Evolutionary conservation across 1,139 yeast genomes (phyloP).

Genomic region (Pichiaceae sp.): DNA sequence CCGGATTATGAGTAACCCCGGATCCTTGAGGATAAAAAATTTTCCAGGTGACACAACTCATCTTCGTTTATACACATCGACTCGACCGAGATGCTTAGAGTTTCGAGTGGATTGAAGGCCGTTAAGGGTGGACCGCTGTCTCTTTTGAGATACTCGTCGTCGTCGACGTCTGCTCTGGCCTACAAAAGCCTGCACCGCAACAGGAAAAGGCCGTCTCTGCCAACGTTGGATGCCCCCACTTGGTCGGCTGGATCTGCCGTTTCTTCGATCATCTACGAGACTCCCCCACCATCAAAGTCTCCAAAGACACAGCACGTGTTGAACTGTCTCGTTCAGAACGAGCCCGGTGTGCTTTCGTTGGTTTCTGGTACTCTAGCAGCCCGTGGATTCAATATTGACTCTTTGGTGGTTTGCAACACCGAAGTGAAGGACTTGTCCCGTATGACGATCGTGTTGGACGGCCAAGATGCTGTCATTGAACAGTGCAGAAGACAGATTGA

Average conservation of each 20-base stretch:
- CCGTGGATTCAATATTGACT: conserved; percentile 95
- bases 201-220: conserved; percentile 82
- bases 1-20: neutral
- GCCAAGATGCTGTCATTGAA: conserved; percentile 93
- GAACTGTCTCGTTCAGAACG: conserved; percentile 96
- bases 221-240: conserved; percentile 88
- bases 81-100: conserved; percentile 1
- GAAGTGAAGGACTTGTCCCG: conserved; percentile 92
- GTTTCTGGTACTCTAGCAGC: conserved; percentile 96
- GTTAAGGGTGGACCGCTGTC: neutral
- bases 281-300: conserved; percentile 66
- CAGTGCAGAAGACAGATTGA: conserved; percentile 99
- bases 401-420: conserved; percentile 92
- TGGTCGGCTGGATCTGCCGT: conserved; percentile 97
- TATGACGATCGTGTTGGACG: conserved; percentile 92
- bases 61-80: neutral
- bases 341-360: conserved; percentile 93
- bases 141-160: conserved; percentile 16
- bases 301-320: conserved; percentile 80
- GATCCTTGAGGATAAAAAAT: neutral
- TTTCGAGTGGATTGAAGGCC: conserved; percentile 1
- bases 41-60: neutral
- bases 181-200: conserved; percentile 86
- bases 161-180: conserved; percentile 92
- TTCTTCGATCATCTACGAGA: conserved; percentile 87